Evolutionary conservation across 2,329 filamentous ascomycete species (phyloP).

Genomic region (Aspergillus costaricaensis): DNA sequence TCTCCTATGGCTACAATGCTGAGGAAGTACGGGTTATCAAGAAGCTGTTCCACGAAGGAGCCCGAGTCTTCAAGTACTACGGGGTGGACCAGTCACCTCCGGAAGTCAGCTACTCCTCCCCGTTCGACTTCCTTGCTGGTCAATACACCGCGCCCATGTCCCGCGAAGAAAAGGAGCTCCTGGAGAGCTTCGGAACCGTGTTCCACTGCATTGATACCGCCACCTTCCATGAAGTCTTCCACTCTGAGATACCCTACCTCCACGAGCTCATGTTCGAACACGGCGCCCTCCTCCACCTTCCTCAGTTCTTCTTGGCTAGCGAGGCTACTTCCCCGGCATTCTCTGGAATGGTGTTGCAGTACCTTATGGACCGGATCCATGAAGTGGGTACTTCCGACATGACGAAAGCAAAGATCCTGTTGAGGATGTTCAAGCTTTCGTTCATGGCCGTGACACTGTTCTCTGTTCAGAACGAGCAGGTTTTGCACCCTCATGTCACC

Average conservation of each 20-base stretch:
- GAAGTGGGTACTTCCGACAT: conserved; percentile 91
- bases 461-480: conserved; percentile 89
- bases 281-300: conserved; percentile 87
- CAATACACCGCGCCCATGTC: conserved; percentile 92
- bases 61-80: conserved; percentile 96
- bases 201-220: conserved; percentile 98
- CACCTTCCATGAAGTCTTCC: conserved; percentile 97
- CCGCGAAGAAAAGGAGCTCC: conserved; percentile 94
- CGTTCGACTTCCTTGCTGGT: conserved; percentile 89
- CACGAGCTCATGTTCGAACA: conserved; percentile 99
- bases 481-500: conserved; percentile 91
- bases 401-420: conserved; percentile 86
- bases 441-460: conserved; percentile 99
- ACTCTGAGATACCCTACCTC: conserved; percentile 92
- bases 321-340: conserved; percentile 97
- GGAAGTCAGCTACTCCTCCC: conserved; percentile 74
- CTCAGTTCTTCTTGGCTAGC: conserved; percentile 97
- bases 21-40: conserved; percentile 96
- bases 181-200: conserved; percentile 96
- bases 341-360: conserved; percentile 95
- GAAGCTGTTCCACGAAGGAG: conserved; percentile 95
- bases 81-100: conserved; percentile 77
- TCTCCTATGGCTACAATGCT: conserved; percentile 93
- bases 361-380: conserved; percentile 94
- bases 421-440: conserved; percentile 94